phyloP scores from a whole-genome alignment of 192 early-diverging fungal genomes.

The Backusella morwellensis region DNA sequence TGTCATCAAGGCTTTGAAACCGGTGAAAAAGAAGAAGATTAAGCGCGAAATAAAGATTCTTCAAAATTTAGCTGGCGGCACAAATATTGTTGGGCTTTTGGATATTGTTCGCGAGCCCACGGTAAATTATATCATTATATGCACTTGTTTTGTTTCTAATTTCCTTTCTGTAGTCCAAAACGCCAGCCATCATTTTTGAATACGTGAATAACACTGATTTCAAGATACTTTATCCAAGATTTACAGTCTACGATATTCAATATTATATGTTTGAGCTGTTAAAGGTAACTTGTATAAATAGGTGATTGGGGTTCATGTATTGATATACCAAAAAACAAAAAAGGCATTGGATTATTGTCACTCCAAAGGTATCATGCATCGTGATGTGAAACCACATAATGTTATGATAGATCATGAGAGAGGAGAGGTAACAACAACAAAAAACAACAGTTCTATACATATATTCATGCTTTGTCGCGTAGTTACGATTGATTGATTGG shows the following conservation, averaged over 20 bases:
- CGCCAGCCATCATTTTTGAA: conserved; percentile 95
- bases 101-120: conserved; percentile 96
- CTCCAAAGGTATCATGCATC: conserved; percentile 98
- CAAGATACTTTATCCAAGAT: conserved; percentile 92
- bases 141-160: neutral
- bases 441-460: neutral
- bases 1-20: conserved; percentile 99
- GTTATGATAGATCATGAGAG: conserved; percentile 99
- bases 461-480: neutral
- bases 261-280: conserved; percentile 97
- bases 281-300: conserved; percentile 55
- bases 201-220: conserved; percentile 98
- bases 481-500: conserved; percentile 98
- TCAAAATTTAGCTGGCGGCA: conserved; percentile 94
- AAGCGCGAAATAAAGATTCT: conserved; percentile 99
- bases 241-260: conserved; percentile 93
- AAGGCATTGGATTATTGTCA: conserved; percentile 97
- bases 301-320: too few relatives aligned
- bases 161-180: conserved; percentile 70
- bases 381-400: conserved; percentile 99
- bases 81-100: conserved; percentile 88
- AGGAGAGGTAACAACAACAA: conserved; percentile 47
- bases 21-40: conserved; percentile 99
- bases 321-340: neutral
- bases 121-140: conserved; percentile 36